Base-by-base conservation (phyloP, 2,329 filamentous ascomycete genomes). In the Cladosporium sp. region DNA sequence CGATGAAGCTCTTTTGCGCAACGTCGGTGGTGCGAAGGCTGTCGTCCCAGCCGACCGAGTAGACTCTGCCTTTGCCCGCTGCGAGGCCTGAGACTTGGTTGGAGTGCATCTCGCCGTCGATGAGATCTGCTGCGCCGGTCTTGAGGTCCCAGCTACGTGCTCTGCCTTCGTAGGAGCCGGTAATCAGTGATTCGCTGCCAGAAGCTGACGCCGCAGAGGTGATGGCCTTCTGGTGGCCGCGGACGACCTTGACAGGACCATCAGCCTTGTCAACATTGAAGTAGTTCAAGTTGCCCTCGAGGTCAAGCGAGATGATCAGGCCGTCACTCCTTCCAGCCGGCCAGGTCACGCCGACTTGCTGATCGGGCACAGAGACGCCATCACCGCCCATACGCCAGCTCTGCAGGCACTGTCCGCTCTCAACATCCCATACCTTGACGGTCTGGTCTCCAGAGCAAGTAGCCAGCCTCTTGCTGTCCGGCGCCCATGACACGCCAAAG, bases 341-440 rank as follows among this genome's bases (percentile, higher is more conserved):
- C 86, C 91, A 96, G 9, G 94, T 90, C 5, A 99, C 91, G 53
- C 94, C 94, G 32, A 97, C 90, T 71, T 99, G 94, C 73, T 99
- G 94, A 70, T 97, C 83, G 3, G 82, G 81, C 36, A 97, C 79
- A 69, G 84, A 91, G 60, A 87, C 82, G 15, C 86, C 87, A 40
- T 92, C 88, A 32, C 83, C 84, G 20, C 92, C 91, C 71, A 97
- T 83, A 62, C 83, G 83, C 94, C 94, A 99, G 24, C 84, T 90
- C 71, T 95, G 89, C 7, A 87, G 79, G 19, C 84, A 83, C 70
- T 88, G 88, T 34, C 88, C 90, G 13, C 86, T 80, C 70, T 96
- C 90, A 2, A 84, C 86, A 68, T 97, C 92, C 94, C 94, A 99
- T 24, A 97, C 82, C 73, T 91, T 92, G 56, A 99, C 90, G 0